Conservation (phyloP, 2,329 filamentous ascomycete species). For the Helotiales sp. region DNA sequence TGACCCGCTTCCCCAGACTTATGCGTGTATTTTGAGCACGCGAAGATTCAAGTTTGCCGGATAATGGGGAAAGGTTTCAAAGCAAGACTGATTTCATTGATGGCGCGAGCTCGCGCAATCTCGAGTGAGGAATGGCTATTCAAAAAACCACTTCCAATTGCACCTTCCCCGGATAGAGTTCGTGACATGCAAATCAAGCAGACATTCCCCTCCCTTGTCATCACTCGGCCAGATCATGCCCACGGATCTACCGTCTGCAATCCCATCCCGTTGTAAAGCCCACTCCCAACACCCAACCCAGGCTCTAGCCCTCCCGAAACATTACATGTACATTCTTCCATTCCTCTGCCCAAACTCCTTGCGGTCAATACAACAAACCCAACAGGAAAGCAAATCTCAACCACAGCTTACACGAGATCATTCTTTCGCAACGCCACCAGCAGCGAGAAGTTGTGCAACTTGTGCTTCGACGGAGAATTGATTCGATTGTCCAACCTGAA, state of each 20-base stretch:
- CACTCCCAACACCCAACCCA: slow-evolving; percentile 5
- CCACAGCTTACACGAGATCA: background rate
- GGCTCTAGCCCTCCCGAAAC: background rate
- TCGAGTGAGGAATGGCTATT: too few species aligned
- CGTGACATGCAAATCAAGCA: background rate
- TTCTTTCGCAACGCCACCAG: background rate
- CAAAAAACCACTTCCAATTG: background rate
- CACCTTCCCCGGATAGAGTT: background rate
- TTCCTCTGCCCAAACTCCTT: background rate
- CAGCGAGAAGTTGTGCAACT: background rate
- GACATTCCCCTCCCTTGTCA: background rate
- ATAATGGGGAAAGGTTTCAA: background rate
- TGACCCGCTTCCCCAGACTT: too few species aligned
- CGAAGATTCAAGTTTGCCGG: too few species aligned
- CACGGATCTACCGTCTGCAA: slow-evolving; percentile 28
- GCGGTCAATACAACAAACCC: background rate
- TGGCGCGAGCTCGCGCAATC: background rate
- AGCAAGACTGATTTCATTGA: background rate
- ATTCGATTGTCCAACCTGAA: slow-evolving; percentile 10
- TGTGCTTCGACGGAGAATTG: slow-evolving; percentile 1
- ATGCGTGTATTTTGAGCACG: too few species aligned
- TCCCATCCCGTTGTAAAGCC: slow-evolving; percentile 10
- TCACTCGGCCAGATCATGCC: slow-evolving; percentile 12
- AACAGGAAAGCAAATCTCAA: background rate
- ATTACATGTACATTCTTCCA: slow-evolving; percentile 23